These are phyloP conservation scores for Oryza officinalis DNA, from an alignment of 176 grass and related monocot species.

Conservation along the genomic window DNA sequence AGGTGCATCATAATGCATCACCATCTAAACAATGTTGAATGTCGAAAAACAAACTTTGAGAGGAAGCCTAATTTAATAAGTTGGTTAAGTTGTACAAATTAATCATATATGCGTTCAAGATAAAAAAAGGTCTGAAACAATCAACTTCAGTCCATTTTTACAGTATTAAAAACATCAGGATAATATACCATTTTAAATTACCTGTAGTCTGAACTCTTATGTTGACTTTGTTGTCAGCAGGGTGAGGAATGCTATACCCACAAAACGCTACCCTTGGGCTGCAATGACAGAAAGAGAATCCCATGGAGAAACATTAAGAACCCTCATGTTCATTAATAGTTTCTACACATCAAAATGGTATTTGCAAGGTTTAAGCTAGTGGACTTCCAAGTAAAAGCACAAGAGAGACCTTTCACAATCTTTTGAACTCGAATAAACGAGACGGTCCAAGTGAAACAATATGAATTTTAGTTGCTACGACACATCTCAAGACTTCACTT, in stretches of 20 bases:
- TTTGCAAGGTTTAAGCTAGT: too few relatives aligned
- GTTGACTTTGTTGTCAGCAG: constrained; percentile 83
- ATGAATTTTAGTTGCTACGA: neutral
- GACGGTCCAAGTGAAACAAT: neutral
- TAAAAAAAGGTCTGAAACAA: neutral
- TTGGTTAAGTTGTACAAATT: neutral
- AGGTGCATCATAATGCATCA: neutral
- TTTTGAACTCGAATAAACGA: neutral
- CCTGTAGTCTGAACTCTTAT: constrained; percentile 87
- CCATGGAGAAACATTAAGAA: constrained; percentile 16
- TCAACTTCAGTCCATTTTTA: neutral
- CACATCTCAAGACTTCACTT: constrained; percentile 13
- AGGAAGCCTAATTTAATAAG: neutral
- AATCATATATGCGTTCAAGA: neutral
- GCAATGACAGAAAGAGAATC: constrained; percentile 17
- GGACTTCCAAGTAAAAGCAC: too few relatives aligned
- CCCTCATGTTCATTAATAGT: neutral
- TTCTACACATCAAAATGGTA: neutral
- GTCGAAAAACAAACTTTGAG: neutral
- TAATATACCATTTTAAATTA: constrained; percentile 24
- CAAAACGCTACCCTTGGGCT: constrained; percentile 88
- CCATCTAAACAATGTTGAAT: neutral
- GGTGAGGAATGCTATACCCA: constrained; percentile 91
- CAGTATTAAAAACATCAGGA: neutral
- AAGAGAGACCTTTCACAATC: neutral